Base-by-base conservation (phyloP, 2,329 filamentous ascomycete genomes). In the Alternaria rosae region DNA sequence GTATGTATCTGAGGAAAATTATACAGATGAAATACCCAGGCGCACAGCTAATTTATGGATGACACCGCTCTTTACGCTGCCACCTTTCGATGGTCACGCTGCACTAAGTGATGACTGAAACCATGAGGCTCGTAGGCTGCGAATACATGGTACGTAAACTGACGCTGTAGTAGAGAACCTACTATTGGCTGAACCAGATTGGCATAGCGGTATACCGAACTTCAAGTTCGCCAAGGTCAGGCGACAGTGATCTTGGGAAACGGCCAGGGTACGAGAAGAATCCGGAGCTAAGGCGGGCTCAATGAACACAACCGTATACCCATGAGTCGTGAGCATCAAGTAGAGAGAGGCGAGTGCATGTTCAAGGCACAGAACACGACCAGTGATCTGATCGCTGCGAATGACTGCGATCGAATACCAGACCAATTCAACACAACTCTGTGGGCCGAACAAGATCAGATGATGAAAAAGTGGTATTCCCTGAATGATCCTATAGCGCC, bases 401-500 rank as follows among this genome's bases (percentile, higher is more conserved):
- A 48, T 15, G 30, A 35, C 47, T 38, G 47, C 28, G 21, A 23
- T 7, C 5, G 30, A 38, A 32, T 51, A 51, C 47, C 47, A 51
- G 35, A 15, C 20, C 10, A 21, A 9, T 25, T 28, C 17, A 13
- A 20, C 6, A 50, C 30, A 38, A 38, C 45, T 21, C 26, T 48
- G 21, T 23, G 21, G 20, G 42, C 6, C 43, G 25, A 38, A 51
- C 38, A 45, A 50, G 44, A 54, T 23, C 42, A 25, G 25, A 51
- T 59, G 59, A 48, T 38, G 26, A 59, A 59, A 44, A 62, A 59
- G 50, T 62, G 59, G 59, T 62, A 62, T 68, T 68, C 60, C 59
- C 60, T 59, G 54, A 63, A 66, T 52, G 47, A 62, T 61, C 58
- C 71, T 61, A 60, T 59, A 64, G 70, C 72, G 72, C 72, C 72